These are phyloP conservation scores for Backusella sp. DNA, from an alignment of 192 early-diverging fungal genomes.

Conservation along the genomic window DNA sequence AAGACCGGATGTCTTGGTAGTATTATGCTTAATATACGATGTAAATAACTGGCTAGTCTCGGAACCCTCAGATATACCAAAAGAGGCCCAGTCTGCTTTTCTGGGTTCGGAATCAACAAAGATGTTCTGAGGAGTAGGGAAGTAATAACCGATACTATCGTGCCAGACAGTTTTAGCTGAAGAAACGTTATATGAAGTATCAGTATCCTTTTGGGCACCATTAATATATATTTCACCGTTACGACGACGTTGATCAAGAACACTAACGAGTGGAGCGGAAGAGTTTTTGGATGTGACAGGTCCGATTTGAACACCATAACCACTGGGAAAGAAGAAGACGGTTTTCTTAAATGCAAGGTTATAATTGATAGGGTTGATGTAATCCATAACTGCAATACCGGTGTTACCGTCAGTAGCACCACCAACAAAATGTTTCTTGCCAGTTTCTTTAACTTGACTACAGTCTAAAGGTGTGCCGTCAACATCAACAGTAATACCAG, in stretches of 20 bases:
- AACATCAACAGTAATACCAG: conserved; percentile 31
- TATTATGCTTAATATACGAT: conserved; percentile 8
- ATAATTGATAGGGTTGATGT: conserved; percentile 11
- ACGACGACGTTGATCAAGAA: conserved; percentile 23
- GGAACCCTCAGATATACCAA: conserved; percentile 14
- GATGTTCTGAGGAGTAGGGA: conserved; percentile 5
- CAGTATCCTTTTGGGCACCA: not conserved
- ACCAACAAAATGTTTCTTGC: conserved; percentile 24
- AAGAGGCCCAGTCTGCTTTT: conserved; percentile 20
- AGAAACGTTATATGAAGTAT: conserved; percentile 3
- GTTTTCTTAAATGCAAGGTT: conserved; percentile 21
- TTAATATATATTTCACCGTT: conserved; percentile 21
- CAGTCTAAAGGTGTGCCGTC: conserved; percentile 16
- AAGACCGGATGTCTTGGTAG: not conserved
- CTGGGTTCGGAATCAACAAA: conserved; percentile 9
- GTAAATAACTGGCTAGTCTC: conserved; percentile 21
- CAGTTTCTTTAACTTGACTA: conserved; percentile 1
- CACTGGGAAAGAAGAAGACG: conserved; percentile 23
- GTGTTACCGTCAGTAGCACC: conserved; percentile 16
- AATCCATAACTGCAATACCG: conserved; percentile 31
- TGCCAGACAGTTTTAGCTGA: conserved; percentile 19
- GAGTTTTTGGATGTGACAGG: conserved; percentile 1
- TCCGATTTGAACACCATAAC: conserved; percentile 23
- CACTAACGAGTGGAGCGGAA: not conserved
- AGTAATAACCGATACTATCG: conserved; percentile 24